phyloP scores from a whole-genome alignment of 2,329 filamentous ascomycete genomes.

The Lithohypha guttulata region DNA sequence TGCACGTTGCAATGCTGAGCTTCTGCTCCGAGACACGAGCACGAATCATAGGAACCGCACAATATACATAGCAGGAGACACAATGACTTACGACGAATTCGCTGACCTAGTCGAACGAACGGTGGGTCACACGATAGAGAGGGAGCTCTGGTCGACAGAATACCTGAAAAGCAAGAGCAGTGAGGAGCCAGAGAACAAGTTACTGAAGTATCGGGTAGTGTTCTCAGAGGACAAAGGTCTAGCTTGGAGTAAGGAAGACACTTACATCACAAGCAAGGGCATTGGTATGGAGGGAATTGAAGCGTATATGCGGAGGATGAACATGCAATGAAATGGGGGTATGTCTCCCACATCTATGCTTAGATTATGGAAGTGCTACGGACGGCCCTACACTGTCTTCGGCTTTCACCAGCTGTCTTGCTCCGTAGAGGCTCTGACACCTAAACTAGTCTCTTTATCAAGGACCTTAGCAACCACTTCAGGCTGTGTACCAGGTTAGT shows the following conservation, averaged over 20 bases:
- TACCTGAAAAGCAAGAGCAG: slow-evolving; percentile 37
- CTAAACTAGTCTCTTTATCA: no score
- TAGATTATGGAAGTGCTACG: no score
- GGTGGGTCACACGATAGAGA: slow-evolving; percentile 33
- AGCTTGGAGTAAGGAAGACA: slow-evolving; percentile 45
- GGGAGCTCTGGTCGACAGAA: slow-evolving; percentile 41
- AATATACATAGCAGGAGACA: slow-evolving; percentile 53
- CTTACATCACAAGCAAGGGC: slow-evolving; percentile 37
- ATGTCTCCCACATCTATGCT: no score
- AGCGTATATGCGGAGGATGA: slow-evolving; percentile 12
- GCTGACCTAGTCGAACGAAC: slow-evolving; percentile 43
- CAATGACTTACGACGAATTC: slow-evolving; percentile 45
- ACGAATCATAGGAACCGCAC: slow-evolving; percentile 32
- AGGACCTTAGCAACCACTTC: no score
- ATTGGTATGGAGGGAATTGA: slow-evolving; percentile 14
- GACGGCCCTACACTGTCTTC: no score
- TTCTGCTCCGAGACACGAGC: slow-evolving; percentile 36
- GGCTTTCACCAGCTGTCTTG: no score
- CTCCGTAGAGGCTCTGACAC: no score
- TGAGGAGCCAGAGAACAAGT: slow-evolving; percentile 36
- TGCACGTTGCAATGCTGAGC: slow-evolving; percentile 47
- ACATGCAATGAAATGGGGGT: background rate
- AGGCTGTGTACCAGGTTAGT: no score
- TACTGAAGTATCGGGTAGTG: slow-evolving; percentile 51
- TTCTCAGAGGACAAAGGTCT: slow-evolving; percentile 51